A percentile compares a stretch with the other conserved stretches of the same genome.
These are phyloP conservation scores for Rubroboletus satanas DNA, from an alignment of 768 basidiomycete species.

Conservation along the genomic window DNA sequence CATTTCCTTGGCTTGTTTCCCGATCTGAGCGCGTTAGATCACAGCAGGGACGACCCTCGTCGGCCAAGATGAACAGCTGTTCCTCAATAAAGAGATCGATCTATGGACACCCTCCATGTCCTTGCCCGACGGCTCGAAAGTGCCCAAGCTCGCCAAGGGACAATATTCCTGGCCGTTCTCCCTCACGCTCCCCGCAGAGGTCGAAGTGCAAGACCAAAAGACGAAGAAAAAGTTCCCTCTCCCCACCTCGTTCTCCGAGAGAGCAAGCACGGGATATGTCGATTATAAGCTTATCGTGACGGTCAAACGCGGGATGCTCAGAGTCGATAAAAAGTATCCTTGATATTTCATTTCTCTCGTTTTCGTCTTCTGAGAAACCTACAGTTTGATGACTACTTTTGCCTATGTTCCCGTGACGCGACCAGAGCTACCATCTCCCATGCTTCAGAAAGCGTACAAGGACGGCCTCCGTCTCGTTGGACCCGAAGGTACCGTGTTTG, in stretches of 20 bases:
- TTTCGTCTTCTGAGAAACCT: not conserved
- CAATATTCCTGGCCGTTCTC: slow-evolving; percentile 47
- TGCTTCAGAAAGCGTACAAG: slow-evolving; percentile 36
- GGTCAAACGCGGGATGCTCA: slow-evolving; percentile 45
- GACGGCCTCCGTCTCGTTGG: slow-evolving; percentile 33
- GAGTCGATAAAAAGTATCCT: slow-evolving; percentile 47
- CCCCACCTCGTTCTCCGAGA: slow-evolving; percentile 54
- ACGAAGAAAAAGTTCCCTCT: slow-evolving; percentile 37
- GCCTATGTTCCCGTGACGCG: slow-evolving; percentile 32
- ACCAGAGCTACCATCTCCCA: slow-evolving; percentile 34
- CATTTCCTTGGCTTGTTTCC: not conserved
- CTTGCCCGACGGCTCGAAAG: slow-evolving; percentile 23
- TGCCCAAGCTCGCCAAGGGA: slow-evolving; percentile 40
- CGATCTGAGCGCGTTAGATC: slow-evolving; percentile 25
- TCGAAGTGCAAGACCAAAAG: slow-evolving; percentile 37
- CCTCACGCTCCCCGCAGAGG: slow-evolving; percentile 43
- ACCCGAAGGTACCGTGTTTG: slow-evolving; percentile 25
- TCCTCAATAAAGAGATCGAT: slow-evolving; percentile 40
- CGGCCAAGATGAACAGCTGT: slow-evolving; percentile 50
- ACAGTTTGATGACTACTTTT: slow-evolving; percentile 33
- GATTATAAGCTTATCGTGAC: slow-evolving; percentile 53
- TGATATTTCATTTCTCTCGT: not conserved
- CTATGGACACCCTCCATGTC: slow-evolving; percentile 38
- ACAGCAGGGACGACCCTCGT: slow-evolving; percentile 48
- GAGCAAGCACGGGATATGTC: slow-evolving; percentile 51